Conservation (phyloP, 73 alveolate species). For the Paramecium biaurelia region DNA sequence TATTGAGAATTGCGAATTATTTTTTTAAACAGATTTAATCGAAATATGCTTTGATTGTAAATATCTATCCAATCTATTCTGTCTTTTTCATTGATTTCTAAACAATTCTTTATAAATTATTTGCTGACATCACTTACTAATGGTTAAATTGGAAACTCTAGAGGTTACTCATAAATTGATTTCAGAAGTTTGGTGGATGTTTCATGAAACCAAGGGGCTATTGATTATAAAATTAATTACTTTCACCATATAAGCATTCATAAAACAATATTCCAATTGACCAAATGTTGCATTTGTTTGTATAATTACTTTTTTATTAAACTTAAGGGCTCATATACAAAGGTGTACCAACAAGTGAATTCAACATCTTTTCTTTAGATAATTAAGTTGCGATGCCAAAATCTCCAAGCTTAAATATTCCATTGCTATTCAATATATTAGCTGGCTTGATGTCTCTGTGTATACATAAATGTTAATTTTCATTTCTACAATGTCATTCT, state of each 20-base stretch:
- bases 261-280: constrained; percentile 39
- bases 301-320: not conserved
- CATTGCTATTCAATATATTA: constrained; percentile 28
- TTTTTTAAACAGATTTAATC: not conserved
- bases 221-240: not conserved
- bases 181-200: not conserved
- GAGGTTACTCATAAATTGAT: not conserved
- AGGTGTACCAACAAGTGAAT: constrained; percentile 52
- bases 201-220: constrained; percentile 22
- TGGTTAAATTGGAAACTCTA: not conserved
- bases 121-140: not conserved
- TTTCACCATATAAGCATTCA: constrained; percentile 7
- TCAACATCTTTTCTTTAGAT: not conserved
- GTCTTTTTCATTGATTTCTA: not conserved
- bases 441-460: constrained; percentile 63
- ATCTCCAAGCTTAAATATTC: constrained; percentile 47
- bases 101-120: not conserved
- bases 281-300: constrained; percentile 58
- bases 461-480: too few relatives aligned
- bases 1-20: not conserved
- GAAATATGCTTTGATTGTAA: not conserved
- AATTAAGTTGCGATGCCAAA: constrained; percentile 45
- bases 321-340: constrained; percentile 55
- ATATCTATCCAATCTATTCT: constrained; percentile 3
- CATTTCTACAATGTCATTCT: not conserved